Evolutionary conservation across 1,139 yeast genomes (phyloP).

Genomic region (Hemisphaericaspora lyxosophila): DNA sequence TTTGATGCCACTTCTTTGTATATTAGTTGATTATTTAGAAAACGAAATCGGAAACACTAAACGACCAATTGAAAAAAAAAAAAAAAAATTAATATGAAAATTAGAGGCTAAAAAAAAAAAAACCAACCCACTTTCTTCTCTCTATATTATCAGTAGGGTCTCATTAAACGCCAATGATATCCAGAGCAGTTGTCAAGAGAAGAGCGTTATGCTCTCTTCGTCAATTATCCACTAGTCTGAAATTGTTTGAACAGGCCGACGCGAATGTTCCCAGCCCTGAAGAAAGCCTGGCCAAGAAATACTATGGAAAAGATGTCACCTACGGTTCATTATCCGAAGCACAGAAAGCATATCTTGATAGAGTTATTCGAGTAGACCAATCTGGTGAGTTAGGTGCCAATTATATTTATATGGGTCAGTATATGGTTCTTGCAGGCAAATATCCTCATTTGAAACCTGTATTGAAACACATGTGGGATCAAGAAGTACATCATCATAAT

Average conservation of each 20-base stretch:
- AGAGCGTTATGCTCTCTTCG: slow-evolving; percentile 2
- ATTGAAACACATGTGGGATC: slow-evolving; percentile 97
- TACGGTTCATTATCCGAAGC: slow-evolving; percentile 53
- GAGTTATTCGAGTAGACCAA: slow-evolving; percentile 88
- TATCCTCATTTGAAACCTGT: slow-evolving; percentile 71
- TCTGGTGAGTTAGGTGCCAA: slow-evolving; percentile 99
- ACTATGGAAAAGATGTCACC: slow-evolving; percentile 19
- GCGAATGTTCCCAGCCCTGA: background rate
- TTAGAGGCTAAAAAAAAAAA: no score
- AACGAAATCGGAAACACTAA: background rate
- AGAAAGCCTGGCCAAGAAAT: slow-evolving; percentile 17
- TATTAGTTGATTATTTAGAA: no score
- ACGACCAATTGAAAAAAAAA: background rate
- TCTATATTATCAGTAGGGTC: background rate
- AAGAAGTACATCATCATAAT: slow-evolving; percentile 85
- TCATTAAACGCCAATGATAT: slow-evolving; percentile 1
- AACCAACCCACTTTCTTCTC: background rate
- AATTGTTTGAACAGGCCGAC: background rate
- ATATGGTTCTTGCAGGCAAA: slow-evolving; percentile 66
- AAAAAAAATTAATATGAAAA: no score
- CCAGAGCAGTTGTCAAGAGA: background rate
- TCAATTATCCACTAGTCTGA: slow-evolving; percentile 1
- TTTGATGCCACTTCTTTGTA: no score
- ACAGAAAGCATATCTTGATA: slow-evolving; percentile 68
- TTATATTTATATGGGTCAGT: slow-evolving; percentile 90